Evolutionary conservation across 129 eudicot species (phyloP), one percentile per base, ranked within the genome.

Genomic region (Chrysanthemum seticuspe): DNA sequence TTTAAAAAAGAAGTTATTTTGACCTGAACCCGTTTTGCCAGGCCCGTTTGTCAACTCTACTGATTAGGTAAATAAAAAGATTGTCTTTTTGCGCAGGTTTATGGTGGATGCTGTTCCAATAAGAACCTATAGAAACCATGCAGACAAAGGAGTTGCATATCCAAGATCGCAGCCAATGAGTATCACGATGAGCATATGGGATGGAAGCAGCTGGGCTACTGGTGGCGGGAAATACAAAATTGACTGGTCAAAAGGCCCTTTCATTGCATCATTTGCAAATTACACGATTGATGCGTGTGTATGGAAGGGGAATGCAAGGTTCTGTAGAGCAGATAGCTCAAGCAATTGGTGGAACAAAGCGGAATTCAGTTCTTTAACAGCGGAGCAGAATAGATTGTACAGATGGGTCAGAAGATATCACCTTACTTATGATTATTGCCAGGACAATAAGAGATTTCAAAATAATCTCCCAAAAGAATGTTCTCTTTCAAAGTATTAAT

Each of bases 91-190:
- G 74, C 55, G 76, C 73, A 92, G 96, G 64, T 87, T 92, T 67
- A 85, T 87, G 94, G 96, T 92, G 75, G 98, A 92, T 83, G 80
- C 80, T 84, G 81, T 92, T 69, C 95, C 96, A 10, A 84, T 92
- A 67, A 82, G 98, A 44, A 87, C 96, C 65, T 89, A 85, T 14
- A 85, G 91, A 58, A 92, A 92, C 83, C 89, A 92, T 65, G 95
- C 89, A 64, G 91, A 89, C 73, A 87, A 87, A 62, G 92, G 91
- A 18, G 95, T 87, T 13, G 74, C 89, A 5, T 92, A 66, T 50
- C 96, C 98, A 48, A 76, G 82, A 65, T 87, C 79, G 86, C 94
- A 92, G 76, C 98, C 98, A 27, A 89, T 92, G 98, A 68, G 87
- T 76, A 55, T 87, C 25, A 79, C 79, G 74, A 59, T 71, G 36